Base-by-base conservation (phyloP, 2,329 filamentous ascomycete species). In the Pseudogymnoascus sp. region DNA sequence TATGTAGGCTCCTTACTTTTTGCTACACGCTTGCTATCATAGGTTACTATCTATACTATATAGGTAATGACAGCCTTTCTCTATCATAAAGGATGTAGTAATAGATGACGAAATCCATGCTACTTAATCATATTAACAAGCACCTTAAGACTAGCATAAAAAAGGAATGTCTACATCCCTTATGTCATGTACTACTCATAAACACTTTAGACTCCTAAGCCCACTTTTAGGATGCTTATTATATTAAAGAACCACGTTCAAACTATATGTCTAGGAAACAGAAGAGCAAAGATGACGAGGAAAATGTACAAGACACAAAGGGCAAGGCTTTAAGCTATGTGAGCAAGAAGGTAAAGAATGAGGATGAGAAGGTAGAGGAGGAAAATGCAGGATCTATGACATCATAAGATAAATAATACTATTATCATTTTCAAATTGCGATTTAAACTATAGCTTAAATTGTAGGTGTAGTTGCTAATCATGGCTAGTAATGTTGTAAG, bases 21-120 rank as follows among this genome's bases (percentile, higher is more conserved):
- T 39, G 61, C 23, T 45, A 51, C 39, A 62, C 61, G 8, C 61
- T 62, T 48, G 37, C 54, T 73, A 57, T 57, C 11, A 21, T 21
- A 57, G 48, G 48, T 28, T 57, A 57, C 48, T 57, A 23, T 57
- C 48, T 23, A 31, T 57, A 4, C 48, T 57, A 8, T 10, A 21
- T 54, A 57, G 48, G 19, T 19, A 6, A 25, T 54, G 48, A 54
- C 8, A 54, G 19, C 7, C 48, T 54, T 54, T 25, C 48, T 51
- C 45, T 6, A 51, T 21, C 16, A 51, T 1, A 51, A 51, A 51
- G 45, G 45, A 51, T 51, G n/a, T 6, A 54, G 48, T 19, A 54
- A 54, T 54, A 6, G 48, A 54, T 54, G 48, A 54, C 48, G 6
- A 54, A 54, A n/a, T n/a, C n/a, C n/a, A 25, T 25, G 23, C 23